A percentile compares a stretch with the other conserved stretches of the same genome.
phyloP scores from a whole-genome alignment of 305 asterid species.

The Solanum hybrid region DNA sequence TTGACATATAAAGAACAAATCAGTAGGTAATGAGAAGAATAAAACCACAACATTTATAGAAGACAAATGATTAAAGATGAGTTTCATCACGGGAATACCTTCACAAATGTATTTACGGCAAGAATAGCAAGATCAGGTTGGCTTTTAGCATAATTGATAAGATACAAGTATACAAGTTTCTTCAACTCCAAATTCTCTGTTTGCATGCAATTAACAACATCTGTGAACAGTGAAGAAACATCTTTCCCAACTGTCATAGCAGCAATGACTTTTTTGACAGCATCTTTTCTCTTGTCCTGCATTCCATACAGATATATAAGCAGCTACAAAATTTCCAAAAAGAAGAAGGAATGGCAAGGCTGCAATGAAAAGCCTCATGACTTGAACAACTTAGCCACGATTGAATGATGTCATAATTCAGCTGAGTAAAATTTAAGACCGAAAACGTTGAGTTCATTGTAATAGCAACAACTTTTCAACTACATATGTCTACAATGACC shows the following conservation, averaged over 20 bases:
- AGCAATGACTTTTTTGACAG: conserved; percentile 94
- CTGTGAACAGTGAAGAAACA: conserved; percentile 91
- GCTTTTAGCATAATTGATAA: conserved; percentile 94
- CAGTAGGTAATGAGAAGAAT: not conserved
- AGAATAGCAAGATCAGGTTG: conserved; percentile 98
- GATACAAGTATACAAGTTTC: conserved; percentile 90
- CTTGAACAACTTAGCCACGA: not conserved
- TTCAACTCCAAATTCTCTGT: conserved; percentile 95
- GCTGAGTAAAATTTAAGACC: not conserved
- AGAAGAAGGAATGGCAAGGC: not conserved
- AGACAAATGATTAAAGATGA: not conserved
- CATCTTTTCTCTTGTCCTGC: conserved; percentile 99
- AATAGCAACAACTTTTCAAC: not conserved
- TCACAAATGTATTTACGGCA: conserved; percentile 93
- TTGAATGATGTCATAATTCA: not conserved
- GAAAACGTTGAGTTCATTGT: not conserved
- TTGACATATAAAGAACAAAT: not conserved
- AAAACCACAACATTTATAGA: not conserved
- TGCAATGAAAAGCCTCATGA: not conserved
- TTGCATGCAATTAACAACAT: conserved; percentile 97
- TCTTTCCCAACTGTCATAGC: conserved; percentile 99
- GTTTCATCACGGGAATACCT: conserved; percentile 35
- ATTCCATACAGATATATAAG: conserved; percentile 3
- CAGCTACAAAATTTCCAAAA: not conserved
- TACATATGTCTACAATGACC: not conserved